Evolutionary conservation across 1,284 basidiomycete species (phyloP).

Genomic region (Tilletia setariae): DNA sequence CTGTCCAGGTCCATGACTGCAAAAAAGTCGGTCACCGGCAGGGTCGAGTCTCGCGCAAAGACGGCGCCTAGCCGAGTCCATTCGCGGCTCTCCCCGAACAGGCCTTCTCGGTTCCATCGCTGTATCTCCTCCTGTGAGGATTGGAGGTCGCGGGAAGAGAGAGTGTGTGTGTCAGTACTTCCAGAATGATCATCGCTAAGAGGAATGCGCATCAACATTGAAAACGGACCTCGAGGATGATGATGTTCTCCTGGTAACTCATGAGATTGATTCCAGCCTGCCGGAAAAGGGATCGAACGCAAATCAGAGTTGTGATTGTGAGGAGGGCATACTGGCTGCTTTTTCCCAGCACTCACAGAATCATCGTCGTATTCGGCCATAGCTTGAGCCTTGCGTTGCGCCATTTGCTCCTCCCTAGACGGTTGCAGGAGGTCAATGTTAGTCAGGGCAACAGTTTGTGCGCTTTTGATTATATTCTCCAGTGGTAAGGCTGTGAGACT

Average conservation of each 20-base stretch:
- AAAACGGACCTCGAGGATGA: background rate
- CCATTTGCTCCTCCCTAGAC: constrained; percentile 5
- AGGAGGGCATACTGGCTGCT: background rate
- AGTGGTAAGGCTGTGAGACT: background rate
- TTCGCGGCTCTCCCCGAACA: background rate
- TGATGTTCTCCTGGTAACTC: constrained; percentile 5
- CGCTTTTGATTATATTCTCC: background rate
- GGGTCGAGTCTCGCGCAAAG: constrained; percentile 2
- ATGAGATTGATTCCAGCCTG: background rate
- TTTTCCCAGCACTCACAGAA: background rate
- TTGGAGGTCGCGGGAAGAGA: background rate
- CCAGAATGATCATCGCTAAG: background rate
- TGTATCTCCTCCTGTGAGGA: constrained; percentile 13
- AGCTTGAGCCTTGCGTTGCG: background rate
- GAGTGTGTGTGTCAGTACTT: background rate
- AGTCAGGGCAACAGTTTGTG: background rate
- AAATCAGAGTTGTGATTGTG: background rate
- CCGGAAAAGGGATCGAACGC: background rate
- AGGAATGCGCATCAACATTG: background rate
- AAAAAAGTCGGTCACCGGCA: background rate
- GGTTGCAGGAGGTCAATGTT: too few species aligned
- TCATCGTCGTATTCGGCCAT: constrained; percentile 11
- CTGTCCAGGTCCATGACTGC: background rate
- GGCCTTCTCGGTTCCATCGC: background rate
- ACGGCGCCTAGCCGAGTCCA: background rate